Evolutionary conservation across 768 basidiomycete genomes (phyloP), one percentile per base, ranked within the genome.

Genomic region (Panus rudis): DNA sequence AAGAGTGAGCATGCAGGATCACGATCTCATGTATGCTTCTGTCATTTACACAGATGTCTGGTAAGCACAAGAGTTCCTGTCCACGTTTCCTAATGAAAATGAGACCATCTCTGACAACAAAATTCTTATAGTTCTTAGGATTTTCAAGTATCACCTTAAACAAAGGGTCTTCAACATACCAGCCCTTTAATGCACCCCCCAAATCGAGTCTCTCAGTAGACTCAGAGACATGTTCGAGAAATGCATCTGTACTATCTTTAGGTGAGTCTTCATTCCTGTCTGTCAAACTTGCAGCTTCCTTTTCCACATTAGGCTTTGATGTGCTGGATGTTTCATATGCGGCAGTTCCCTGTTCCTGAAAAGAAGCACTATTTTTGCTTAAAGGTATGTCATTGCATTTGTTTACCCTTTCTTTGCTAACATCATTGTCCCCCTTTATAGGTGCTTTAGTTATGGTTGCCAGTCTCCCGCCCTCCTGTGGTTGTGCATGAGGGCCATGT

Each of bases 1-100:
- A 6, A 0, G 63, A 66, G 28, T 71, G 70, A 0, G 65, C 67
- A 20, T 69, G 64, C 0, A 46, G 45, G 0, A 71, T 67, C 0
- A 71, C 14, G 0, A 61, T 49, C 41, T 69, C 68, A 0, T 57
- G 25, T 2, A 56, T 31, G 0, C 39, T 52, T 7, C 53, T n/a
- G 3, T 52, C 53, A 0, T 52, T 42, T 4, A 59, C 40, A 11
- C 41, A 25, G 0, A 57, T 21, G 4, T 62, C 52, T 6, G 64
- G 68, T 0, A 70, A 54, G 46, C 61, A 64, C 0, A 67, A 28
- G 0, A 44, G 16, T 4, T 23, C 11, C 2, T 39, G 49, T 0
- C 45, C 49, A 0, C 26, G 16, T 4, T 44, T 43, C 3, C 17
- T 16, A 1, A 61, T 37, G 38, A 50, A 52, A 0, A 57, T 16